Evolutionary conservation across 192 early-diverging fungal species (phyloP), one percentile per base, ranked within the genome.

Genomic region (Allomyces javanicus): DNA sequence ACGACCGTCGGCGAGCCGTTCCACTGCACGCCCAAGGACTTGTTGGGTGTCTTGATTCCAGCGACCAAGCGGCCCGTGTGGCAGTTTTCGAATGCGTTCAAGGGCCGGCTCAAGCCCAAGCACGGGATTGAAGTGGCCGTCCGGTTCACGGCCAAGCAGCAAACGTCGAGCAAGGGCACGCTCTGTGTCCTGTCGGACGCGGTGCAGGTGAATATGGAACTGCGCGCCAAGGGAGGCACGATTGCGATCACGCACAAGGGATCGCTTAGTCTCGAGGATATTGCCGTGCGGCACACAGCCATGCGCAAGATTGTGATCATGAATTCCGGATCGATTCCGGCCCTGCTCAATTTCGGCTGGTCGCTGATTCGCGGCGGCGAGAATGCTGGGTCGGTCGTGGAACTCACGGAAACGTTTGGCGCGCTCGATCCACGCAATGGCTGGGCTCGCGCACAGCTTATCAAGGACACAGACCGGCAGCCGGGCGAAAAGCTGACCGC

Each of bases 201-300:
- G 25, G 74, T 76, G 12, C 71, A 72, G n/a, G 65, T 76, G 23
- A 58, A 70, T 3, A 70, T 83, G 62, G 75, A 75, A 25, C 68
- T 81, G 67, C 66, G 73, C 45, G 79, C 78, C 33, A 81, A 81
- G 64, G 83, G 81, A 14, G 83, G 83, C 33, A 82, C 83, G 6
- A 76, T 85, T 50, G 62, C 75, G 24, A 64, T 85, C 24, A 62
- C 70, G 4, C 83, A 85, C 65, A 75, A 67, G 62, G 83, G 83
- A 1, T 82, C 84, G 71, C 69, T 85, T 0, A 73, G 66, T 61
- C 83, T 85, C 73, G 83, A 82, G 7, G 83, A 85, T 67, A 83
- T 85, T 64, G 75, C 83, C 5, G 77, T 73, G 50, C 82, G 82
- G 63, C 79, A 69, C 68, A 76, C 77, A 24, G 82, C 78, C 64